phyloP scores from a whole-genome alignment of 495 filamentous ascomycete species.

The Penicillium lagena region DNA sequence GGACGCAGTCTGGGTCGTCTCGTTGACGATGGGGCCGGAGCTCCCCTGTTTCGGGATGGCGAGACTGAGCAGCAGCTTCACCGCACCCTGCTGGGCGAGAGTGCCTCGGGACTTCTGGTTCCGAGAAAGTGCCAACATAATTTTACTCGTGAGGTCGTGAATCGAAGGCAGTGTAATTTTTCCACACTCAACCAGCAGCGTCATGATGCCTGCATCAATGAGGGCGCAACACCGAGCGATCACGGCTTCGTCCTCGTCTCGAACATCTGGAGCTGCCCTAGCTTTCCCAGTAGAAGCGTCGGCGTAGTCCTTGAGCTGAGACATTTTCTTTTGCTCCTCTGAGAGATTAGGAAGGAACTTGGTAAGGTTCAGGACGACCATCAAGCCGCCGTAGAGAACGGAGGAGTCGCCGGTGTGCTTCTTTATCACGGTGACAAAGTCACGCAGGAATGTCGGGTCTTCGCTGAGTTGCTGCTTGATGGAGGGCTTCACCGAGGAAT shows the following conservation, averaged over 20 bases:
- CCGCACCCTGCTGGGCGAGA: conserved; percentile 84
- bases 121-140: conserved; percentile 70
- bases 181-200: conserved; percentile 63
- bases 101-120: conserved; percentile 63
- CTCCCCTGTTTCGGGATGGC: conserved; percentile 50
- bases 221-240: conserved; percentile 67
- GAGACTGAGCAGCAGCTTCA: conserved; percentile 72
- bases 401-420: conserved; percentile 55
- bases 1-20: conserved; percentile 57
- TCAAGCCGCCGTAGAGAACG: conserved; percentile 78
- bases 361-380: conserved; percentile 76
- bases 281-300: conserved; percentile 60
- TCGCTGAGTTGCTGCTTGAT: conserved; percentile 73
- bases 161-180: conserved; percentile 62
- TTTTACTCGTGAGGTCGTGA: conserved; percentile 58
- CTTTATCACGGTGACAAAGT: conserved; percentile 58
- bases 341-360: conserved; percentile 70
- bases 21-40: conserved; percentile 24
- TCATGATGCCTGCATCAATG: conserved; percentile 68
- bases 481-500: conserved; percentile 72
- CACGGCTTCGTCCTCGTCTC: conserved; percentile 70
- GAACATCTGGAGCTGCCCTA: conserved; percentile 51
- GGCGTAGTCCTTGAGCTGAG: conserved; percentile 87
- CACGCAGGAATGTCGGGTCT: conserved; percentile 58
- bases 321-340: conserved; percentile 87